phyloP scores from a whole-genome alignment of 352 stramenopile species.

The Peronospora tabacina region DNA sequence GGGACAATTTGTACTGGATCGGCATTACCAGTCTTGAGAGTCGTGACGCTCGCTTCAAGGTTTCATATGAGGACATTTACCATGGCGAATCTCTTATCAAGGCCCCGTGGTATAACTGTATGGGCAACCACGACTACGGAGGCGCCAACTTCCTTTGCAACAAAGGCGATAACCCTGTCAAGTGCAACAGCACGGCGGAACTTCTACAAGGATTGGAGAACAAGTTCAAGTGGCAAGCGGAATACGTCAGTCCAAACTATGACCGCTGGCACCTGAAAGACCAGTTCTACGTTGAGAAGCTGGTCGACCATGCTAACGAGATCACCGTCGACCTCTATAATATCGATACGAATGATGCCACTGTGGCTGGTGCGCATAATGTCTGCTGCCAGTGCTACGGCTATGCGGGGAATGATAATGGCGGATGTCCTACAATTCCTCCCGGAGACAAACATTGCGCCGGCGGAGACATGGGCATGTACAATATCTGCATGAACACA shows the following conservation, averaged over 20 bases:
- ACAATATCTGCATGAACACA: constrained; percentile 9
- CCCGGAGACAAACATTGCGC: constrained; percentile 13
- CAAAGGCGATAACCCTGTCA: constrained; percentile 1
- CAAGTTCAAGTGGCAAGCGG: constrained; percentile 17
- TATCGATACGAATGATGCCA: constrained; percentile 16
- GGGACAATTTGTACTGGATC: too few relatives aligned
- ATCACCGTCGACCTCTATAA: constrained; percentile 21
- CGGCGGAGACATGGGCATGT: constrained; percentile 13
- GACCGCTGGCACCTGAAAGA: constrained; percentile 15
- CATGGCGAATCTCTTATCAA: too few relatives aligned
- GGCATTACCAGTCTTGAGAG: too few relatives aligned
- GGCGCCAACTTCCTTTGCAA: constrained; percentile 17
- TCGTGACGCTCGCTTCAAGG: too few relatives aligned
- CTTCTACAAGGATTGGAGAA: constrained; percentile 15
- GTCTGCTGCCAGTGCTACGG: constrained; percentile 23
- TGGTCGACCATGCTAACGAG: constrained; percentile 8
- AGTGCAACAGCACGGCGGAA: constrained; percentile 6
- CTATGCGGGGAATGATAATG: constrained; percentile 10
- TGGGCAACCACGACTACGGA: constrained; percentile 28
- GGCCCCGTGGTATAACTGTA: constrained; percentile 8
- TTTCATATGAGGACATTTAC: too few relatives aligned
- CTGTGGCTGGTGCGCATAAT: constrained; percentile 3
- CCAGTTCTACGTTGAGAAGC: constrained; percentile 14
- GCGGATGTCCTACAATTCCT: constrained; percentile 2
- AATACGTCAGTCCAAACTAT: constrained; percentile 15